phyloP scores from a whole-genome alignment of 148 eudicot species.

The Euryodendron excelsum region DNA sequence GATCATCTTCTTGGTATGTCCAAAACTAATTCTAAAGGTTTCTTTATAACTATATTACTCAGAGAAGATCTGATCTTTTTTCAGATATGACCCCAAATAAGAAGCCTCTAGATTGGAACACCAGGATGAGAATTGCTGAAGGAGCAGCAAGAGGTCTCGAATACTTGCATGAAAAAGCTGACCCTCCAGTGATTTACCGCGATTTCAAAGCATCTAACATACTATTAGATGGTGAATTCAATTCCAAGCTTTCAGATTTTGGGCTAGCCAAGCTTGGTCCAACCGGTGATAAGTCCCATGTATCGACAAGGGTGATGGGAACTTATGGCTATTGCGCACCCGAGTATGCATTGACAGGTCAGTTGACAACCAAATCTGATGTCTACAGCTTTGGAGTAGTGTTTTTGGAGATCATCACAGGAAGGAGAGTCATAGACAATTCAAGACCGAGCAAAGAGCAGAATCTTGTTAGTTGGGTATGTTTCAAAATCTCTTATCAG shows the following conservation, averaged over 20 bases:
- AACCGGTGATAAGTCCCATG: slow-evolving; percentile 54
- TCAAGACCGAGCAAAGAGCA: slow-evolving; percentile 63
- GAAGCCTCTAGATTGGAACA: slow-evolving; percentile 61
- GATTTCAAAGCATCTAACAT: slow-evolving; percentile 89
- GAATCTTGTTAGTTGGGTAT: slow-evolving; percentile 78
- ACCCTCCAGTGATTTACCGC: slow-evolving; percentile 77
- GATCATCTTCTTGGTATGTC: slow-evolving; percentile 72
- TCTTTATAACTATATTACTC: not conserved
- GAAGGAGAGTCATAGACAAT: slow-evolving; percentile 73
- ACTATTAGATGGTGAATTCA: slow-evolving; percentile 51
- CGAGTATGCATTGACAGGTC: slow-evolving; percentile 78
- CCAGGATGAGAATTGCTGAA: slow-evolving; percentile 67
- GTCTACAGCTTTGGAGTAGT: slow-evolving; percentile 92
- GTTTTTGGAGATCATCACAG: slow-evolving; percentile 78
- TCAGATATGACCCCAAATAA: slow-evolving; percentile 38
- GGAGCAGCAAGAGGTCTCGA: slow-evolving; percentile 84
- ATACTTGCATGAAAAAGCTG: slow-evolving; percentile 72
- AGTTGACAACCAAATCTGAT: slow-evolving; percentile 66
- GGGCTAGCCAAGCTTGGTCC: slow-evolving; percentile 83
- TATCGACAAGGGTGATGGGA: slow-evolving; percentile 82
- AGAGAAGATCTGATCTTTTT: not conserved
- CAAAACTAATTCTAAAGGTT: not conserved
- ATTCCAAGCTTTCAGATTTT: slow-evolving; percentile 83
- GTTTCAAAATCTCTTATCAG: not conserved
- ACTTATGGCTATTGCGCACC: slow-evolving; percentile 92